A percentile compares a stretch with the other conserved stretches of the same genome.
These are phyloP conservation scores for Rugonectria rugulosa DNA, from an alignment of 2,329 filamentous ascomycete genomes.

Conservation along the genomic window DNA sequence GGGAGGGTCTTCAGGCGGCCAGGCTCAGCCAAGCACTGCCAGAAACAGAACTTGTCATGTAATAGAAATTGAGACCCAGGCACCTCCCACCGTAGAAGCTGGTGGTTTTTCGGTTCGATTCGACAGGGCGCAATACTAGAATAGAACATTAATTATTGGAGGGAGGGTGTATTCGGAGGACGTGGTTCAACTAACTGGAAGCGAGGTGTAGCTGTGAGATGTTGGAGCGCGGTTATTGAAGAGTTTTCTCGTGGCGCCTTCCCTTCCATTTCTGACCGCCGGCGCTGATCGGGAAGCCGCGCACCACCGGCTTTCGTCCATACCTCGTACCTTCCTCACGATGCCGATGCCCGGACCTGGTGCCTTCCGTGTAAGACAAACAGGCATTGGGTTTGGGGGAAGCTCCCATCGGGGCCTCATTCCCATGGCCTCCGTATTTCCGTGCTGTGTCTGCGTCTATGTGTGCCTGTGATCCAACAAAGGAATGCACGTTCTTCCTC, in stretches of 20 bases:
- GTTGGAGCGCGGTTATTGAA: not conserved
- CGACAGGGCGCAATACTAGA: not conserved
- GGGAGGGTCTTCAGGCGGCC: conserved; percentile 17
- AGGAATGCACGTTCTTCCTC: not conserved
- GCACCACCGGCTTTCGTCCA: no score
- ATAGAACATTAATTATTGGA: conserved; percentile 12
- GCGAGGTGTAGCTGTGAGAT: not conserved
- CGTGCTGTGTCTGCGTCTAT: not conserved
- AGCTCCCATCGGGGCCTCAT: not conserved
- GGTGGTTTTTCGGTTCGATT: no score
- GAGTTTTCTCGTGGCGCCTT: not conserved
- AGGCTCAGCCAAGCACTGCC: not conserved
- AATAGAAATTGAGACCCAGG: conserved; percentile 20
- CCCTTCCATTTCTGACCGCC: conserved; percentile 14
- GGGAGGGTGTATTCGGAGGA: conserved; percentile 23
- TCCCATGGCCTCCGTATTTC: no score
- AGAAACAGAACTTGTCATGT: conserved; percentile 12
- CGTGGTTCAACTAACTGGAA: no score
- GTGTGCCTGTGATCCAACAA: not conserved
- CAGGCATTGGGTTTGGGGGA: not conserved
- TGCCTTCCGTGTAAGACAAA: conserved; percentile 4
- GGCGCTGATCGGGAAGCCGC: conserved; percentile 17
- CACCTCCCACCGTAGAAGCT: no score
- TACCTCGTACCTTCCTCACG: conserved; percentile 15
- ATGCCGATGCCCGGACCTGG: conserved; percentile 8